phyloP scores from a whole-genome alignment of 352 stramenopile species.

The Phytophthora idaei region DNA sequence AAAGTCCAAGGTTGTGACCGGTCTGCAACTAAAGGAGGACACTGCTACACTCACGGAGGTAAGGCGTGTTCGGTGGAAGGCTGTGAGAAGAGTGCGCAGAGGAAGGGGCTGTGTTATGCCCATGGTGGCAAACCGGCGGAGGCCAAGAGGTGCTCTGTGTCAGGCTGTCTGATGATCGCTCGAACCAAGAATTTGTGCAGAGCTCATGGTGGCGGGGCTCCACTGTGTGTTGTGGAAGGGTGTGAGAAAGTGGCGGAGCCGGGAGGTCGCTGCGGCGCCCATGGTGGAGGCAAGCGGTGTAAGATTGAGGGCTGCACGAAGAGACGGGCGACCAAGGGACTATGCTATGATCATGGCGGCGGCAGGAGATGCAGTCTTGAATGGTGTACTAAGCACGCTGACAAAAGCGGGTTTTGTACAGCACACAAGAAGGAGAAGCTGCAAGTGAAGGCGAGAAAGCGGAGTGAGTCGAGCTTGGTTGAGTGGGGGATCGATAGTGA shows the following conservation, averaged over 20 bases:
- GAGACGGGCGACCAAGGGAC: conserved; percentile 14
- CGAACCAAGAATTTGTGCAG: conserved; percentile 24
- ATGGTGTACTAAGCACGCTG: conserved; percentile 18
- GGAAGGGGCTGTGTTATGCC: conserved; percentile 29
- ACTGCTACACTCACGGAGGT: conserved; percentile 29
- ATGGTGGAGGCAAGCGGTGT: conserved; percentile 29
- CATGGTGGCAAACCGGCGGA: conserved; percentile 29
- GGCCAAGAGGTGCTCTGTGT: conserved; percentile 21
- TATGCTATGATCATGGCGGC: conserved; percentile 23
- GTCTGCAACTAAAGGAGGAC: conserved; percentile 22
- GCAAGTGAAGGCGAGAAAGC: conserved; percentile 6
- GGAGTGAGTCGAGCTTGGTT: background rate
- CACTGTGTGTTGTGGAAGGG: conserved; percentile 19
- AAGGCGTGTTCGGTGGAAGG: conserved; percentile 27
- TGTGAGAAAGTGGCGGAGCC: conserved; percentile 30
- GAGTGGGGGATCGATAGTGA: conserved; percentile 15
- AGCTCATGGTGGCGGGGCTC: conserved; percentile 24
- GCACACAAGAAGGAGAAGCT: conserved; percentile 21
- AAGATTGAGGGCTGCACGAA: conserved; percentile 25
- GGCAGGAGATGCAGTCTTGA: conserved; percentile 19
- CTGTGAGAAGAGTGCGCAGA: conserved; percentile 22
- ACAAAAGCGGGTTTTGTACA: conserved; percentile 16
- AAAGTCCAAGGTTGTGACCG: conserved; percentile 26
- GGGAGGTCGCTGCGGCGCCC: conserved; percentile 19
- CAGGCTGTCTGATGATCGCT: conserved; percentile 26